phyloP scores from a whole-genome alignment of 768 basidiomycete genomes.

The Tricholoma terreum region DNA sequence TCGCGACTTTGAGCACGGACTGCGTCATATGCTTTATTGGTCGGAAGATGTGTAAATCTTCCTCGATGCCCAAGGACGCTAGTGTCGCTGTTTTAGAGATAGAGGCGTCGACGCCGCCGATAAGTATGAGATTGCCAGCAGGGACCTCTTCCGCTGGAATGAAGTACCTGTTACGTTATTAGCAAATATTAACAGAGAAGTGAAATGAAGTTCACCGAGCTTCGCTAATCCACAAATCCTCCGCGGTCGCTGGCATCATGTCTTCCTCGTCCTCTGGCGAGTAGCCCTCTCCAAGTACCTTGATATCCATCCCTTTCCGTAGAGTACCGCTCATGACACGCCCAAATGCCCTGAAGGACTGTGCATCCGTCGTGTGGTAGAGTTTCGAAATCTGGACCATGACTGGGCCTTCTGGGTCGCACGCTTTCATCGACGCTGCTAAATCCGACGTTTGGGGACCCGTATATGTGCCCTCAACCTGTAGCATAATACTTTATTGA shows the following conservation, averaged over 20 bases:
- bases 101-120: conserved; percentile 90
- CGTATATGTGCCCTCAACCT: conserved; percentile 84
- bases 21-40: conserved; percentile 97
- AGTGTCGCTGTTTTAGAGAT: conserved; percentile 95
- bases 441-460: conserved; percentile 84
- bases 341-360: conserved; percentile 95
- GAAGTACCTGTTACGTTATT: conserved; percentile 63
- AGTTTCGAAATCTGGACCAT: conserved; percentile 94
- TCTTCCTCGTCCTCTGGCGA: conserved; percentile 99
- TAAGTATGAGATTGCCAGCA: conserved; percentile 89
- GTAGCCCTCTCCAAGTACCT: conserved; percentile 97
- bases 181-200: conserved; percentile 3
- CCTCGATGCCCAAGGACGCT: conserved; percentile 65
- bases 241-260: conserved; percentile 82
- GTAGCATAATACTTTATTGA: not conserved
- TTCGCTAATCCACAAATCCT: conserved; percentile 89
- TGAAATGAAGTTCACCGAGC: conserved; percentile 59
- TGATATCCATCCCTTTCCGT: conserved; percentile 76
- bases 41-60: conserved; percentile 92
- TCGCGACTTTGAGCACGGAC: conserved; percentile 95
- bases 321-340: conserved; percentile 92
- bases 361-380: conserved; percentile 95
- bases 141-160: conserved; percentile 85
- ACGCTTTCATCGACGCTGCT: conserved; percentile 75
- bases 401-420: conserved; percentile 80